Conservation (phyloP, 2,329 filamentous ascomycete species). For the Phyllosticta ampelicida region DNA sequence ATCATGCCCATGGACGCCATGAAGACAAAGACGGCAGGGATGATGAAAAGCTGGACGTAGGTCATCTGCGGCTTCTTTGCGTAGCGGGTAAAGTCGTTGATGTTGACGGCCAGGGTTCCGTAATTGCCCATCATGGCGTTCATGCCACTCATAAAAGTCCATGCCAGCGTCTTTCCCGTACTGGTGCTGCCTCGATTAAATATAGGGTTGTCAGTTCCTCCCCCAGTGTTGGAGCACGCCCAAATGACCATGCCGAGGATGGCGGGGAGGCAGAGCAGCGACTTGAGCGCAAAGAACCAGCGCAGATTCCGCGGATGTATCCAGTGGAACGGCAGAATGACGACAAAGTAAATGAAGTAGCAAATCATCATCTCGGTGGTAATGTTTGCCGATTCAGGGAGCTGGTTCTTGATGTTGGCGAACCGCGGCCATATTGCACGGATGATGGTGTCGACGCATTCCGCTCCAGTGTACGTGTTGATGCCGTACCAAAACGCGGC, state of each 20-base stretch:
- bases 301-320: constrained; percentile 14
- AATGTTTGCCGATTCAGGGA: constrained; percentile 15
- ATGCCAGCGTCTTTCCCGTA: constrained; percentile 16
- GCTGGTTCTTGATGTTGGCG: constrained; percentile 10
- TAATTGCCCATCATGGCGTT: constrained; percentile 23
- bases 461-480: constrained; percentile 20
- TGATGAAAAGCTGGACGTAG: constrained; percentile 27
- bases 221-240: constrained; percentile 8
- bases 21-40: constrained; percentile 20
- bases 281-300: constrained; percentile 17
- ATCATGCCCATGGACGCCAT: constrained; percentile 20
- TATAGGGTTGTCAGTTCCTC: constrained; percentile 15
- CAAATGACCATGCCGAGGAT: constrained; percentile 14
- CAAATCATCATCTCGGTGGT: constrained; percentile 12
- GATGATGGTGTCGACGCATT: constrained; percentile 19
- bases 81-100: constrained; percentile 14
- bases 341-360: constrained; percentile 16
- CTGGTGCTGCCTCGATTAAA: constrained; percentile 15
- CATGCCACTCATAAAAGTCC: constrained; percentile 21
- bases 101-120: constrained; percentile 14
- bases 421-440: constrained; percentile 17
- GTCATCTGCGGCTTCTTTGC: constrained; percentile 15
- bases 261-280: constrained; percentile 13
- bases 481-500: constrained; percentile 28
- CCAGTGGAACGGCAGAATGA: constrained; percentile 15